Conservation (phyloP, 306 rosid genomes). For the Quillaja saponaria region DNA sequence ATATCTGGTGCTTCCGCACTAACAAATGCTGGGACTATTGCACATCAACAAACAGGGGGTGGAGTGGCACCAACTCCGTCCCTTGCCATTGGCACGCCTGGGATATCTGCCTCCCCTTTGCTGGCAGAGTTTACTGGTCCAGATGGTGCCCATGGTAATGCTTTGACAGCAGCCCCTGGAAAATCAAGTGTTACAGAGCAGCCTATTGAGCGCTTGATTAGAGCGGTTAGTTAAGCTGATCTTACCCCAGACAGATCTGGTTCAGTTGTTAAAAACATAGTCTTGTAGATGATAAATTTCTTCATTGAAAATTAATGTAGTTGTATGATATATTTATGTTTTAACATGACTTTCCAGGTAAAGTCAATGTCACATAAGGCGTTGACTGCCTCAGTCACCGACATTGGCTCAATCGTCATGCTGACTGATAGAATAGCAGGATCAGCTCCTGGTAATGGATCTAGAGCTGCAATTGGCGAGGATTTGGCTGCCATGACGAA, state of each 20-base stretch:
- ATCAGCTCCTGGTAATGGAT: constrained; percentile 92
- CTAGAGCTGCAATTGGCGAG: constrained; percentile 96
- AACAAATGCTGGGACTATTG: constrained; percentile 65
- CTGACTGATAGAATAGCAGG: constrained; percentile 95
- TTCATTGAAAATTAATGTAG: constrained; percentile 21
- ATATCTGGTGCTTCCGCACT: constrained; percentile 55
- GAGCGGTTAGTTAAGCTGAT: constrained; percentile 60
- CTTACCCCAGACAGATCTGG: constrained; percentile 17
- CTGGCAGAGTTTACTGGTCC: constrained; percentile 80
- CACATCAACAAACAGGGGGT: constrained; percentile 59
- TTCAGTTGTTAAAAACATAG: constrained; percentile 5
- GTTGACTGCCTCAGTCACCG: constrained; percentile 75
- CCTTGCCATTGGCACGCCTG: constrained; percentile 96
- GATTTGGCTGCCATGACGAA: constrained; percentile 91
- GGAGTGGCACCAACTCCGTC: constrained; percentile 67
- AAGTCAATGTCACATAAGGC: constrained; percentile 69
- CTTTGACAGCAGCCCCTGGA: constrained; percentile 55
- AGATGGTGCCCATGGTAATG: constrained; percentile 58
- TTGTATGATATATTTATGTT: constrained; percentile 27
- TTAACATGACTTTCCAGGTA: constrained; percentile 55
- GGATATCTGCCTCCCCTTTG: constrained; percentile 97
- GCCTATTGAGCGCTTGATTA: constrained; percentile 82
- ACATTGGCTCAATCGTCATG: constrained; percentile 80
- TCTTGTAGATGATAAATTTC: constrained; percentile 10
- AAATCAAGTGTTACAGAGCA: constrained; percentile 70